Base-by-base conservation (phyloP, 2,329 filamentous ascomycete species). In the Trichoderma atrobrunneum region DNA sequence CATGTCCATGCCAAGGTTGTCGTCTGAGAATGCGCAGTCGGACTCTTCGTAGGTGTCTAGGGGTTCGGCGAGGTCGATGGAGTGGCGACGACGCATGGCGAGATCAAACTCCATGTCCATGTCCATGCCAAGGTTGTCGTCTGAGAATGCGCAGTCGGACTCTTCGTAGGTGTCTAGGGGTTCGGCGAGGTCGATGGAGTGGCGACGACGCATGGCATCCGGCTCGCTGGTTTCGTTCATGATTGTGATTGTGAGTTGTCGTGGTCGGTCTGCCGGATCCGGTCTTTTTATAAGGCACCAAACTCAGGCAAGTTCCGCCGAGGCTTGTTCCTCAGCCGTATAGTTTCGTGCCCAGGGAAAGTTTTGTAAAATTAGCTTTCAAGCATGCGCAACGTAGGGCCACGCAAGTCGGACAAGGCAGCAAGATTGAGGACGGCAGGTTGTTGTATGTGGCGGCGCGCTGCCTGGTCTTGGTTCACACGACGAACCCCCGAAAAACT, bases 171-270 rank as follows among this genome's bases (percentile, higher is more conserved):
- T 83, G 76, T 81, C 82, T 77, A 81, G 79, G 48, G 83, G 80
- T 69, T 86, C 84, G 61, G 81, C 79, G 66, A 85, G 73, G 75
- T 85, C 82, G 72, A 78, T 72, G 30, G 84, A 84, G 69, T 78
- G 78, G 69, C 78, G 78, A 74, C 82, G 83, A 77, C 81, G 83
- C 85, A 86, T 85, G 70, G 74, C 82, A 73, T 76, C 73, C 63
- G 74, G 12, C 28, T 70, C 43, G 28, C 57, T 54, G 28, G 66
- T 62, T 51, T 70, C 66, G 39, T 51, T 48, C 66, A 70, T 70
- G 28, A 5, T 62, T 28, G 24, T 70, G 28, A 5, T 62, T 28
- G 24, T 21, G 39, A 36, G 32, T 30, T 14, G 12, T 43, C 54
- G 56, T 39, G 56, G 28, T 24, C 16, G 48, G 48, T 54, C 48